phyloP scores from a whole-genome alignment of 1,284 basidiomycete species.

The Athelia sp. region DNA sequence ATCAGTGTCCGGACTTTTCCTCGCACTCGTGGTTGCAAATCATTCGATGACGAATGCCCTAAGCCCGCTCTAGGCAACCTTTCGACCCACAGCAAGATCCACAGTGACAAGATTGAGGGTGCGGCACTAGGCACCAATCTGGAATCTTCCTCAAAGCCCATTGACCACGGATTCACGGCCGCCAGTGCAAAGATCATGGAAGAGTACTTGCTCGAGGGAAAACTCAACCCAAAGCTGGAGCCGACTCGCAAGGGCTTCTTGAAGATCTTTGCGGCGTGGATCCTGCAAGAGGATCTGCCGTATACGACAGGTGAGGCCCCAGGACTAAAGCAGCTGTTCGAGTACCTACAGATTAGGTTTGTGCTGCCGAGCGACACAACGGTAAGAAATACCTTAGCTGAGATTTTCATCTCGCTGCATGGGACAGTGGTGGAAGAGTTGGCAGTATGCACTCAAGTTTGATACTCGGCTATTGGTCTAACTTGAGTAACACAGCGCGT shows the following conservation, averaged over 20 bases:
- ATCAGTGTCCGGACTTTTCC: too few relatives aligned
- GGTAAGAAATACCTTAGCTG: conserved; percentile 18
- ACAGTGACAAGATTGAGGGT: too few relatives aligned
- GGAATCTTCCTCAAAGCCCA: too few relatives aligned
- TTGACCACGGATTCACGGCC: neutral
- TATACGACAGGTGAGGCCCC: conserved; percentile 24
- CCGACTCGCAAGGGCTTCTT: conserved; percentile 16
- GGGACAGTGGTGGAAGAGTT: conserved; percentile 21
- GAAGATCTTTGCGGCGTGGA: conserved; percentile 24
- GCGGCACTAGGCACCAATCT: too few relatives aligned
- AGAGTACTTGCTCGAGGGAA: conserved; percentile 6
- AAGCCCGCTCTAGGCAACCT: too few relatives aligned
- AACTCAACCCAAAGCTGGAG: conserved; percentile 5
- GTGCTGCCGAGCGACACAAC: conserved; percentile 24
- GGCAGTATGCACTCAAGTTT: conserved; percentile 12
- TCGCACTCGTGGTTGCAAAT: too few relatives aligned
- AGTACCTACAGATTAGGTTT: conserved; percentile 18
- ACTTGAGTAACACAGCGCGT: conserved; percentile 11
- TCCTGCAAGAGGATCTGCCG: conserved; percentile 25
- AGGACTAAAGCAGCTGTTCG: conserved; percentile 17
- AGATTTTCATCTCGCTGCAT: conserved; percentile 22
- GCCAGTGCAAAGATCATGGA: conserved; percentile 10
- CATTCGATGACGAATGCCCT: too few relatives aligned
- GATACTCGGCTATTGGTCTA: neutral
- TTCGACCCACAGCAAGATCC: too few relatives aligned